Evolutionary conservation across 1,284 basidiomycete species (phyloP).

Genomic region (Chiua sp.): DNA sequence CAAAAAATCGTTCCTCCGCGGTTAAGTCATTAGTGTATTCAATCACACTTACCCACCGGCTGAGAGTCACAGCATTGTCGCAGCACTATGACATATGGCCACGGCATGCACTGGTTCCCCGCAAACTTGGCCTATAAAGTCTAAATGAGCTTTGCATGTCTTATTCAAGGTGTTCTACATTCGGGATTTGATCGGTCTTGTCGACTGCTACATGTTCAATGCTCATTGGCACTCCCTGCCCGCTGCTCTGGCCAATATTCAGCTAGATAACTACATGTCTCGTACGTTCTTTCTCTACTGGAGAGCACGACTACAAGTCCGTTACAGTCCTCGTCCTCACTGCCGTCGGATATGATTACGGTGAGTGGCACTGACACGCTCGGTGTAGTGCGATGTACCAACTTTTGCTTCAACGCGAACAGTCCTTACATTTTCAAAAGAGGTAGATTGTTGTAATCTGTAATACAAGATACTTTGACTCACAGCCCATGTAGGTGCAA

Average conservation of each 20-base stretch:
- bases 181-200: too few species aligned
- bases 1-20: too few species aligned
- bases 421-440: conserved; percentile 9
- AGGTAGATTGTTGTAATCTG: not conserved
- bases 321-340: not conserved
- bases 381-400: not conserved
- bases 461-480: not conserved
- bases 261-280: not conserved
- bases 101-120: too few species aligned
- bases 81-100: too few species aligned
- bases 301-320: not conserved
- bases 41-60: too few species aligned
- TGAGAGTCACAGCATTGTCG: too few species aligned
- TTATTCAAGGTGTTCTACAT: too few species aligned
- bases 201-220: too few species aligned
- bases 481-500: conserved; percentile 1
- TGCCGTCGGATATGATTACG: conserved; percentile 10
- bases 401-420: not conserved
- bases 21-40: too few species aligned
- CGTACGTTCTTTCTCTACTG: not conserved
- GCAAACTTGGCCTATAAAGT: too few species aligned
- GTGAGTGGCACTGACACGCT: not conserved
- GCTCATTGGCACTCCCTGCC: too few species aligned
- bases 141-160: too few species aligned
- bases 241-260: not conserved